phyloP scores from a whole-genome alignment of 805 yeast species.

The Kazachstania kunashirensis region DNA sequence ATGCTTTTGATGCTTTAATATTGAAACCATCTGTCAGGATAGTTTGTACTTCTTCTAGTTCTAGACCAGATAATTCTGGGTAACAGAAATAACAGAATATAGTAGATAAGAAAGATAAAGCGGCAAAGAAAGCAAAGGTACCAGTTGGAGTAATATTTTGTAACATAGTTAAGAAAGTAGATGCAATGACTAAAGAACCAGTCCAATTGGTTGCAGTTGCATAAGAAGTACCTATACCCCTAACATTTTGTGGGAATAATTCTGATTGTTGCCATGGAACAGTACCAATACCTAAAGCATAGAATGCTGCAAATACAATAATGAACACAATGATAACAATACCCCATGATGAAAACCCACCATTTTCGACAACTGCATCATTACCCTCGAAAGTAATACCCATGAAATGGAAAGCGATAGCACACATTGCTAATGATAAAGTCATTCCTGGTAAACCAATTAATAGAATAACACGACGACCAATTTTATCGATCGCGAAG shows the following conservation, averaged over 20 bases:
- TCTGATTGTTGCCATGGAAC: slow-evolving; percentile 98
- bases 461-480: slow-evolving; percentile 74
- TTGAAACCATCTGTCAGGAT: slow-evolving; percentile 79
- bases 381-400: slow-evolving; percentile 47
- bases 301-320: slow-evolving; percentile 80
- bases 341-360: slow-evolving; percentile 74
- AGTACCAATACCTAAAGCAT: slow-evolving; percentile 92
- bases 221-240: slow-evolving; percentile 85
- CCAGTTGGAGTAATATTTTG: slow-evolving; percentile 90
- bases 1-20: slow-evolving; percentile 50
- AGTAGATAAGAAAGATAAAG: slow-evolving; percentile 60
- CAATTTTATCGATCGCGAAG: slow-evolving; percentile 75
- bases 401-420: slow-evolving; percentile 85
- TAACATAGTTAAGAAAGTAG: slow-evolving; percentile 91
- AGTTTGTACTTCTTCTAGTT: slow-evolving; percentile 82
- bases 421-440: slow-evolving; percentile 62
- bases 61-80: slow-evolving; percentile 86
- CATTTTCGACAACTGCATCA: slow-evolving; percentile 33
- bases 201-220: slow-evolving; percentile 95
- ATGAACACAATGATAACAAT: slow-evolving; percentile 74
- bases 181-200: slow-evolving; percentile 82
- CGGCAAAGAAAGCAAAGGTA: slow-evolving; percentile 86
- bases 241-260: slow-evolving; percentile 83
- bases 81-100: slow-evolving; percentile 72
- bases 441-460: slow-evolving; percentile 83